A percentile compares a stretch with the other conserved stretches of the same genome.
Conservation (phyloP, 176 grass and related monocot genomes). For the Canna indica region DNA sequence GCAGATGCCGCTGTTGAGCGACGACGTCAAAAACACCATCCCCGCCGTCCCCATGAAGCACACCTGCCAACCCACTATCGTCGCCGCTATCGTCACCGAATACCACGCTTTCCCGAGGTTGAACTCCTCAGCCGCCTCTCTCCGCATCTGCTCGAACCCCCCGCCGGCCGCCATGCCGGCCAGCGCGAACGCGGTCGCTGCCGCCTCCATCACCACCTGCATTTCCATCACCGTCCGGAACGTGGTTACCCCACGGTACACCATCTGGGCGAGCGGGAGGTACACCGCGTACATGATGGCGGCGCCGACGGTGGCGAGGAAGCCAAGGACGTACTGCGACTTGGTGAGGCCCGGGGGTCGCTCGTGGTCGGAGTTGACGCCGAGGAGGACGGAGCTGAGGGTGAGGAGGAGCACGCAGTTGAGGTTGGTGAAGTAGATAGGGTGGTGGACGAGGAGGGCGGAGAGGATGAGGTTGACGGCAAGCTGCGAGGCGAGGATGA, state of each 20-base stretch:
- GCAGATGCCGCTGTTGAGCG: conserved; percentile 88
- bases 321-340: conserved; percentile 43
- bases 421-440: conserved; percentile 67
- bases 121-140: conserved; percentile 38
- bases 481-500: conserved; percentile 84
- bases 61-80: conserved; percentile 70
- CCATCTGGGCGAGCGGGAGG: conserved; percentile 74
- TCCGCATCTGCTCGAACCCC: conserved; percentile 11
- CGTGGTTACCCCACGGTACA: conserved; percentile 46
- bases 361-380: conserved; percentile 24
- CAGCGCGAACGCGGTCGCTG: conserved; percentile 59
- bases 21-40: conserved; percentile 83
- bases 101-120: conserved; percentile 42
- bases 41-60: conserved; percentile 89
- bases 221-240: conserved; percentile 56
- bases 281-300: conserved; percentile 72
- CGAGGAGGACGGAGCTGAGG: conserved; percentile 53
- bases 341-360: conserved; percentile 34
- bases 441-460: conserved; percentile 65
- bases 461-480: conserved; percentile 75
- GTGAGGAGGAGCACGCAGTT: conserved; percentile 86
- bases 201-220: conserved; percentile 83
- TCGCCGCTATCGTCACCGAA: conserved; percentile 43
- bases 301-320: conserved; percentile 66
- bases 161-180: conserved; percentile 36